These are phyloP conservation scores for Oidium heveae DNA, from an alignment of 2,329 filamentous ascomycete genomes.

Conservation along the genomic window DNA sequence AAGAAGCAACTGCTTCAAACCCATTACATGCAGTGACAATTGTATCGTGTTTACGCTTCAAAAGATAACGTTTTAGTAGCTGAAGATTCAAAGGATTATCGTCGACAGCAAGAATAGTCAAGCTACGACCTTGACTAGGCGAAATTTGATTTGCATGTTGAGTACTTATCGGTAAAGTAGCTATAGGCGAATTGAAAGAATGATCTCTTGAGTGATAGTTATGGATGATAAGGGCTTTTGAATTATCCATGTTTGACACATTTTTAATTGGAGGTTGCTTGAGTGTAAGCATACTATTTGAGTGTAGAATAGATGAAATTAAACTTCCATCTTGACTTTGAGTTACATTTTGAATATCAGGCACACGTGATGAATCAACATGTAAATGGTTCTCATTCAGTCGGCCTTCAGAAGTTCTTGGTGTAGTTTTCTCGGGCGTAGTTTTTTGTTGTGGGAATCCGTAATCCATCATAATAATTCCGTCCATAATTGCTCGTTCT, in stretches of 20 bases:
- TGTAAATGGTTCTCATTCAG: background rate
- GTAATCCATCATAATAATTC: conserved; percentile 6
- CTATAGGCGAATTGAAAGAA: background rate
- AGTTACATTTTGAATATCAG: background rate
- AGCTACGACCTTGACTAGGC: background rate
- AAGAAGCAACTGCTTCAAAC: conserved; percentile 19
- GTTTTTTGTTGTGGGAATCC: conserved; percentile 3
- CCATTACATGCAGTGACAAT: conserved; percentile 20
- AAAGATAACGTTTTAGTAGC: conserved; percentile 15
- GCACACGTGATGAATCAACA: background rate
- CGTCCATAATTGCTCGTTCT: conserved; percentile 5
- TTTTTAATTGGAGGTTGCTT: background rate
- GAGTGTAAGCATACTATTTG: background rate
- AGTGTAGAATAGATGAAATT: background rate
- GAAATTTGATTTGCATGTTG: no score
- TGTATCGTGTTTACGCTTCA: conserved; percentile 16
- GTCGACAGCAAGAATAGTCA: conserved; percentile 16
- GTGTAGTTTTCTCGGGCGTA: background rate
- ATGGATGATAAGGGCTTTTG: background rate
- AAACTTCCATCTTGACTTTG: background rate
- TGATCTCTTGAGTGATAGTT: background rate
- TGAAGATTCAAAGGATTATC: conserved; percentile 18
- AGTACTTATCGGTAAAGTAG: background rate
- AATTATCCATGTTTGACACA: background rate
- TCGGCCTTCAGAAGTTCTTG: background rate